Evolutionary conservation across 129 eudicot genomes (phyloP).

Genomic region (Escallonia rubra): DNA sequence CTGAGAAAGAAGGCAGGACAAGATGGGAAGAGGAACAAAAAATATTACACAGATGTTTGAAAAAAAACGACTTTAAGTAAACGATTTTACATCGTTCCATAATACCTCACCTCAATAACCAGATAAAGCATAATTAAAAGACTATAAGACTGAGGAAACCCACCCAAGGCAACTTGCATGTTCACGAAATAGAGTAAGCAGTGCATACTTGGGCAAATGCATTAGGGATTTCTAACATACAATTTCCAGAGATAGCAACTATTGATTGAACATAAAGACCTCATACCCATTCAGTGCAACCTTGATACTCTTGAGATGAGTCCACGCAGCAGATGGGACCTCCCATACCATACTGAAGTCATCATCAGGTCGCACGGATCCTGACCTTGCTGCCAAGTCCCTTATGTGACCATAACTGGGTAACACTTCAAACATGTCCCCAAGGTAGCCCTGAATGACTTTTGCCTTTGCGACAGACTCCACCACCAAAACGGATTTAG

Average conservation of each 20-base stretch:
- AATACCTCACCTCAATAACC: too few relatives aligned
- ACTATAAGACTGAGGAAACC: not conserved
- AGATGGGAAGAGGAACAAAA: conserved; percentile 9
- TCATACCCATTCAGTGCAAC: conserved; percentile 78
- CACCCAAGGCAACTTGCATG: not conserved
- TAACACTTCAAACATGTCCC: conserved; percentile 90
- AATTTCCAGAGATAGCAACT: too few relatives aligned
- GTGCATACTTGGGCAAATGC: not conserved
- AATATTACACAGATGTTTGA: not conserved
- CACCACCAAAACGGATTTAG: conserved; percentile 82
- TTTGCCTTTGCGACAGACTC: conserved; percentile 91
- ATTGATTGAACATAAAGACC: not conserved
- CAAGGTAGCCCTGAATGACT: conserved; percentile 95
- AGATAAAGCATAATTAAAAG: not conserved
- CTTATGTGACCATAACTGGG: conserved; percentile 97
- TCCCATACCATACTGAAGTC: conserved; percentile 99
- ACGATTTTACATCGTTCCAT: too few relatives aligned
- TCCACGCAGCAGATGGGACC: conserved; percentile 95
- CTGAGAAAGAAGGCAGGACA: conserved; percentile 38
- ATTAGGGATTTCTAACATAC: not conserved
- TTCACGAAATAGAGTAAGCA: not conserved
- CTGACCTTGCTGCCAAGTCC: conserved; percentile 96
- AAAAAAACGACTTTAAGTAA: too few relatives aligned
- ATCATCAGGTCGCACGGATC: conserved; percentile 88
- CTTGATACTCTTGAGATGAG: conserved; percentile 92